Conservation (phyloP, 2,329 filamentous ascomycete species). For the Fusarium subtropicale region DNA sequence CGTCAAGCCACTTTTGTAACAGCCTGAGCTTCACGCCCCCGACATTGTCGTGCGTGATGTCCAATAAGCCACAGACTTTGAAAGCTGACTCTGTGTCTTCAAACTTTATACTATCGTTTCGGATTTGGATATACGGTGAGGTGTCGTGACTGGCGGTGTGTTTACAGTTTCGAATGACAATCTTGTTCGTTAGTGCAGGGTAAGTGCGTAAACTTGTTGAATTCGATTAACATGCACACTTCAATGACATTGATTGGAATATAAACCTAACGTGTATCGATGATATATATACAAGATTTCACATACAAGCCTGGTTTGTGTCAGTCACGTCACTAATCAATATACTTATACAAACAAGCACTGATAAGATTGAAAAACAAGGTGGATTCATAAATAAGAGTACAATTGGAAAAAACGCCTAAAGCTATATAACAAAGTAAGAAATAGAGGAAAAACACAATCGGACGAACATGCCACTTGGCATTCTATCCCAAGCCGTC, state of each 20-base stretch:
- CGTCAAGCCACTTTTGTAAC: constrained; percentile 23
- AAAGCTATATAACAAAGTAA: background rate
- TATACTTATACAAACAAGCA: background rate
- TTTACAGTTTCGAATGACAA: background rate
- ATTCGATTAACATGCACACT: background rate
- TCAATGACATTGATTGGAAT: background rate
- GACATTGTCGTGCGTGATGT: constrained; percentile 7
- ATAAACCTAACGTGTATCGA: background rate
- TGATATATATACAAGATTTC: background rate
- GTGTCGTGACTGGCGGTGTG: constrained; percentile 26
- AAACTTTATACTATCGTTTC: constrained; percentile 30
- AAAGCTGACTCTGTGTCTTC: constrained; percentile 6
- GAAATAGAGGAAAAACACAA: background rate
- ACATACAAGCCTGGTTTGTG: background rate
- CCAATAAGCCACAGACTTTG: background rate
- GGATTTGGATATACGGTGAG: background rate
- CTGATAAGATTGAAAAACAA: background rate
- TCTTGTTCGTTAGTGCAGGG: constrained; percentile 3
- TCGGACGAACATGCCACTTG: background rate
- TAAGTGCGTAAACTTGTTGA: background rate
- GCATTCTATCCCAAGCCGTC: background rate
- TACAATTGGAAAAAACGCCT: background rate
- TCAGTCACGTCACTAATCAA: background rate
- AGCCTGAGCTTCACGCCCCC: background rate
- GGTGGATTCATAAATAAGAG: background rate